Conservation (phyloP, 495 filamentous ascomycete species). For the Xylaria bambusicola region DNA sequence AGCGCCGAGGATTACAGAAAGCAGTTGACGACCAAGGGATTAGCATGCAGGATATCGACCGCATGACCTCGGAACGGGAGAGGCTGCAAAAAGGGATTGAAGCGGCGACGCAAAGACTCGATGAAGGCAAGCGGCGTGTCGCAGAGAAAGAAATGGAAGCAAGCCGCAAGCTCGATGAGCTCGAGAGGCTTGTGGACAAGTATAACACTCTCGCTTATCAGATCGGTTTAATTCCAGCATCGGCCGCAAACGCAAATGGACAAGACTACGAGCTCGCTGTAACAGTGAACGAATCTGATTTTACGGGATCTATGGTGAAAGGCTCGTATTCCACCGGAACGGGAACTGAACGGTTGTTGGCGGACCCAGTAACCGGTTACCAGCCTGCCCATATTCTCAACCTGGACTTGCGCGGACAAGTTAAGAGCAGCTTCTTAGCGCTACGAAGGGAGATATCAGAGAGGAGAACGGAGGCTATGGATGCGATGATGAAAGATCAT, state of each 20-base stretch:
- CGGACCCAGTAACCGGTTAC: slow-evolving; percentile 81
- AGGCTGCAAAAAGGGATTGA: slow-evolving; percentile 84
- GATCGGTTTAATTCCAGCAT: slow-evolving; percentile 81
- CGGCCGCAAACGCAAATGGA: slow-evolving; percentile 82
- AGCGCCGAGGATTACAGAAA: slow-evolving; percentile 74
- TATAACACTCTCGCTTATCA: slow-evolving; percentile 96
- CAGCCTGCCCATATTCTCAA: slow-evolving; percentile 85
- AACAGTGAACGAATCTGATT: slow-evolving; percentile 70
- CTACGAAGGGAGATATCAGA: slow-evolving; percentile 88
- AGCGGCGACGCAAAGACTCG: slow-evolving; percentile 67
- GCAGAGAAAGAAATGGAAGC: slow-evolving; percentile 84
- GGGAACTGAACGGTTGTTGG: slow-evolving; percentile 64
- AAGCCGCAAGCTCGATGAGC: slow-evolving; percentile 78
- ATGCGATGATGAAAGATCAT: slow-evolving; percentile 85
- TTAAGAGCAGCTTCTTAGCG: slow-evolving; percentile 74
- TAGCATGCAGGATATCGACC: slow-evolving; percentile 95
- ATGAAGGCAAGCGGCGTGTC: slow-evolving; percentile 79
- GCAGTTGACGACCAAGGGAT: slow-evolving; percentile 90
- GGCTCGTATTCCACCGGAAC: slow-evolving; percentile 49
- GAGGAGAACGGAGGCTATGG: slow-evolving; percentile 74
- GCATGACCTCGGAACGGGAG: slow-evolving; percentile 94
- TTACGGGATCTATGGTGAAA: slow-evolving; percentile 66
- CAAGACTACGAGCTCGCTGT: slow-evolving; percentile 79
- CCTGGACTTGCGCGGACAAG: slow-evolving; percentile 76
- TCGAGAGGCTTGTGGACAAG: slow-evolving; percentile 79